Evolutionary conservation across 1,284 basidiomycete species (phyloP).

Genomic region (Exsudoporus floridanus): DNA sequence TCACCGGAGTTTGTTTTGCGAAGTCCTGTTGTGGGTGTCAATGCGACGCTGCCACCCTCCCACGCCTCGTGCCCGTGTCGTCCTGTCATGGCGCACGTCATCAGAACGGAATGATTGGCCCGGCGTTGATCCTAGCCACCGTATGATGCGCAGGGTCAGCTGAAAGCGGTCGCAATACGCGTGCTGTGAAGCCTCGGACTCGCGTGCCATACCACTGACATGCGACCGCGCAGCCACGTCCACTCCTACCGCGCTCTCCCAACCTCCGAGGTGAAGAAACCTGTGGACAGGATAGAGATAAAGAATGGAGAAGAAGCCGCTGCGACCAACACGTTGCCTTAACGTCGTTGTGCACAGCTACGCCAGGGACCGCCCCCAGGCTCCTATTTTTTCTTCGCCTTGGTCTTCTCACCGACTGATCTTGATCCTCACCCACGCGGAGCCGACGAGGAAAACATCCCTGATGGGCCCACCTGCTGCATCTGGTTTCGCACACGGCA

Average conservation of each 20-base stretch:
- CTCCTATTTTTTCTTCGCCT: neutral
- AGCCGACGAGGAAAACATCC: conserved; percentile 2
- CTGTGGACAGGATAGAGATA: conserved; percentile 2
- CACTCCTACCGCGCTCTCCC: neutral
- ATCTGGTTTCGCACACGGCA: conserved; percentile 2
- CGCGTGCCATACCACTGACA: conserved; percentile 2
- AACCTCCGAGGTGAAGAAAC: conserved; percentile 9
- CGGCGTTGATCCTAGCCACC: neutral
- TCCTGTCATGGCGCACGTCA: conserved; percentile 2
- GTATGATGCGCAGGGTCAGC: neutral
- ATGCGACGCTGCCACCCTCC: conserved; percentile 6
- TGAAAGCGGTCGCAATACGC: conserved; percentile 1
- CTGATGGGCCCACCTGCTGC: neutral
- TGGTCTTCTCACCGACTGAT: neutral
- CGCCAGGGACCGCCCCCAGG: neutral
- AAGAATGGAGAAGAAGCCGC: conserved; percentile 26
- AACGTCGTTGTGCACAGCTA: conserved; percentile 11
- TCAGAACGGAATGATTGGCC: neutral
- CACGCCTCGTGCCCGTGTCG: conserved; percentile 14
- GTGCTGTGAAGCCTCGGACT: conserved; percentile 16
- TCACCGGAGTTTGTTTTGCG: neutral
- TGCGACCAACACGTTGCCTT: conserved; percentile 28
- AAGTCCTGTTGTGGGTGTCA: neutral
- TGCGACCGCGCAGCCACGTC: conserved; percentile 3
- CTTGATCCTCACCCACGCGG: conserved; percentile 5